Base-by-base conservation (phyloP, 2,329 filamentous ascomycete genomes). In the Fusarium agapanthi region DNA sequence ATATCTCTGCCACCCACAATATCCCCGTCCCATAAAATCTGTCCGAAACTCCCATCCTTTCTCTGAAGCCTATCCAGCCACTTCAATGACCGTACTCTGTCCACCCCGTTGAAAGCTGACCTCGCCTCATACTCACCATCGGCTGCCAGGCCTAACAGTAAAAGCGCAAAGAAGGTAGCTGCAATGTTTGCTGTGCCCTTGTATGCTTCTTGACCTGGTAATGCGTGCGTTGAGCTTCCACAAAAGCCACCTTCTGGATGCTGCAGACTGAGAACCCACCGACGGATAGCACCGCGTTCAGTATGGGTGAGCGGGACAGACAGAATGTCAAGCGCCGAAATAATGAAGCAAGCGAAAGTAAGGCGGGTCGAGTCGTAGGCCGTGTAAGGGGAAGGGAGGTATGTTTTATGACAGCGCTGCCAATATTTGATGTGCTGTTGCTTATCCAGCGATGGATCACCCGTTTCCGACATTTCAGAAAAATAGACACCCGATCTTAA, bases 361-460 rank as follows among this genome's bases (percentile, higher is more conserved):
- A 98, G 92, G 77, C 96, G 95, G 77, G 92, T 95, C 75, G 94
- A 94, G 84, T 99, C 96, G 81, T 93, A 96, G 80, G 91, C 88
- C 22, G 93, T 97, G 85, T 98, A 99, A 71, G 90, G 87, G 50
- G 91, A 88, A 0, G 96, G 96, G 12, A 99, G 90, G 69, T 92
- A 88, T 30, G 91, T 92, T 80, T 92, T 92, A 73, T 96, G 88
- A 81, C 95, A 98, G 79, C 95, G 91, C 74, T 95, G 89, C 92
- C 95, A 99, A 88, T 98, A 99, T 79, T 92, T 94, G 80, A 96
- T 86, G 81, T 99, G 96, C 64, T 87, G 88, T 53, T 88, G 85
- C 65, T 86, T 89, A 79, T 92, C 85, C 69, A 93, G 83, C 30
- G 79, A 75, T 7, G 81, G 77, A 14, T 74, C 74, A 30, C 48